Conservation (phyloP, 345 rosid species). For the Schrenkiella parvula region DNA sequence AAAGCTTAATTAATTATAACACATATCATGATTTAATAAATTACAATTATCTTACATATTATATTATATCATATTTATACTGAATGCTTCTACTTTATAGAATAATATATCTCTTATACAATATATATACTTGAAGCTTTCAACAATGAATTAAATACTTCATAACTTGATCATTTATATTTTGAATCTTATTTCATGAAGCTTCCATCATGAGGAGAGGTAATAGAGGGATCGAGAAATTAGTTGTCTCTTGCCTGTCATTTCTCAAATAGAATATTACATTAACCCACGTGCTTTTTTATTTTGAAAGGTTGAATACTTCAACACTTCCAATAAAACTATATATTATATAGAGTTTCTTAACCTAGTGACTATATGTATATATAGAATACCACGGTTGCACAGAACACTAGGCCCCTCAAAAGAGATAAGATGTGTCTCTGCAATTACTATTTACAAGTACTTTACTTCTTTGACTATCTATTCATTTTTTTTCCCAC, state of each 20-base stretch:
- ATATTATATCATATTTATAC: too few relatives aligned
- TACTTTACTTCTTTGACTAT: background rate
- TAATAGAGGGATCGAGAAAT: background rate
- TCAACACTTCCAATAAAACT: conserved; percentile 1
- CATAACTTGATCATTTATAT: background rate
- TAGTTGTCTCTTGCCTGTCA: conserved; percentile 18
- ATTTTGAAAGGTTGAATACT: background rate
- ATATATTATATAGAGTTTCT: background rate
- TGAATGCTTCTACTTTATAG: too few relatives aligned
- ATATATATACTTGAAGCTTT: background rate
- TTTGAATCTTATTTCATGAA: background rate
- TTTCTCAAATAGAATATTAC: conserved; percentile 12
- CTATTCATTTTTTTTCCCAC: background rate
- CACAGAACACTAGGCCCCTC: conserved; percentile 6
- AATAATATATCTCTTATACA: too few relatives aligned
- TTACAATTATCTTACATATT: too few relatives aligned
- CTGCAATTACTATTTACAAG: background rate
- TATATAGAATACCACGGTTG: background rate
- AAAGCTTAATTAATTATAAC: too few relatives aligned
- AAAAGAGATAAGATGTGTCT: background rate
- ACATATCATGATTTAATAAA: too few relatives aligned
- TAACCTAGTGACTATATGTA: background rate
- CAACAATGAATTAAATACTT: background rate
- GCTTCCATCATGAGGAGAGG: conserved; percentile 18
- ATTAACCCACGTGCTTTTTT: conserved; percentile 18